A percentile compares a stretch with the other conserved stretches of the same genome.
These are phyloP conservation scores for Aspergillus fumigatus DNA, from an alignment of 2,329 filamentous ascomycete genomes.

Conservation along the genomic window DNA sequence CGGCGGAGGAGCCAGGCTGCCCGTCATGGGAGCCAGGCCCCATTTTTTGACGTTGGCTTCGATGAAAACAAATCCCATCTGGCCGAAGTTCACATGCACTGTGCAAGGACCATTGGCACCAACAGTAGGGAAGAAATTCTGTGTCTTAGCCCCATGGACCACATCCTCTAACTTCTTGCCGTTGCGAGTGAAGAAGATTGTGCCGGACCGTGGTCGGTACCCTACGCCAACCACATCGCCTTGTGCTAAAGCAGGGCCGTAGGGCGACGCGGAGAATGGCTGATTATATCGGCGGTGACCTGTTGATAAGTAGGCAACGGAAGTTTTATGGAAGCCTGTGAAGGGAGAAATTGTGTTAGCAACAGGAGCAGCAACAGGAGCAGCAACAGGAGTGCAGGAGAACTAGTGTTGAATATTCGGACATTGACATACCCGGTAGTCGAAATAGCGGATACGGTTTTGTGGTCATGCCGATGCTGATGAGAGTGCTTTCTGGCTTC, in stretches of 20 bases:
- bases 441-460: conserved; percentile 96
- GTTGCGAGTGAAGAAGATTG: conserved; percentile 96
- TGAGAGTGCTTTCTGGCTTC: conserved; percentile 80
- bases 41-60: conserved; percentile 99
- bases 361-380: too few species aligned
- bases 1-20: conserved; percentile 87
- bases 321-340: conserved; percentile 84
- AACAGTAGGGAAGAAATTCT: conserved; percentile 97
- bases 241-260: conserved; percentile 81
- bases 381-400: not conserved
- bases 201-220: conserved; percentile 88
- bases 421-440: conserved; percentile 67
- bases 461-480: conserved; percentile 91
- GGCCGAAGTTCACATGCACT: conserved; percentile 95
- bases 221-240: conserved; percentile 95
- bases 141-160: conserved; percentile 83
- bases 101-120: conserved; percentile 90
- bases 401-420: not conserved
- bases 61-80: conserved; percentile 97
- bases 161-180: conserved; percentile 96
- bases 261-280: conserved; percentile 73
- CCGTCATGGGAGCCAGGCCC: conserved; percentile 93
- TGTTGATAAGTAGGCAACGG: conserved; percentile 83
- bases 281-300: conserved; percentile 89
- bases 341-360: conserved; percentile 3